A percentile compares a stretch with the other conserved stretches of the same genome.
phyloP scores from a whole-genome alignment of 1,139 yeast genomes.

The Blastobotrys petasosporus region DNA sequence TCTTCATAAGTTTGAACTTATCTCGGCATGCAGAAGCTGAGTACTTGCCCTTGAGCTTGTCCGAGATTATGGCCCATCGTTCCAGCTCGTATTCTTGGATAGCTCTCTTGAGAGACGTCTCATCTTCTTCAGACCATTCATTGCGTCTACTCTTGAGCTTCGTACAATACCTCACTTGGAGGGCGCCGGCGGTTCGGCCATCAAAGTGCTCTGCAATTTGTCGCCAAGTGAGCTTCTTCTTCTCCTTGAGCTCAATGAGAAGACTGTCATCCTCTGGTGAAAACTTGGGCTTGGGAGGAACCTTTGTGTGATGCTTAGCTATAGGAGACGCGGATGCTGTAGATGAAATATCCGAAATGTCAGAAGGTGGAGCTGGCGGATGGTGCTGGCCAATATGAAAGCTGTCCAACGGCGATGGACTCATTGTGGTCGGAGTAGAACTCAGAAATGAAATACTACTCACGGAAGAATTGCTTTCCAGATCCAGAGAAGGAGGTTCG shows the following conservation, averaged over 20 bases:
- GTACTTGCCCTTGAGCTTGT: conserved; percentile 24
- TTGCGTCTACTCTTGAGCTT: conserved; percentile 23
- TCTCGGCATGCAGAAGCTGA: conserved; percentile 24
- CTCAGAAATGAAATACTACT: no score
- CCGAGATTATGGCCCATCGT: conserved; percentile 25
- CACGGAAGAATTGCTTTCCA: no score
- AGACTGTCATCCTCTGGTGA: conserved; percentile 27
- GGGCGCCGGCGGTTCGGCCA: conserved; percentile 30
- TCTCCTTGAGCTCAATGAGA: conserved; percentile 27
- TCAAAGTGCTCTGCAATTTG: conserved; percentile 29
- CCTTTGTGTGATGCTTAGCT: not conserved
- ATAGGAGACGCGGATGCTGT: conserved; percentile 4
- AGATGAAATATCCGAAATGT: not conserved
- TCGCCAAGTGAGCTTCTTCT: conserved; percentile 27
- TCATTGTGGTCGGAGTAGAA: no score
- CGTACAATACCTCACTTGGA: conserved; percentile 31
- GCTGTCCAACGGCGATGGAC: no score
- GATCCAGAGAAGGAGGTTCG: no score
- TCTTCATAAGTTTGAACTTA: conserved; percentile 16
- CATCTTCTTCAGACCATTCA: conserved; percentile 26
- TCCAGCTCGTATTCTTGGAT: conserved; percentile 25
- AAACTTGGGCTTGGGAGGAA: conserved; percentile 25
- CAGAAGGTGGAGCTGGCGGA: not conserved
- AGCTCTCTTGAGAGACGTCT: conserved; percentile 20
- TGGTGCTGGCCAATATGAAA: no score